phyloP scores from a whole-genome alignment of 768 basidiomycete species.

The Kwoniella shandongensis region DNA sequence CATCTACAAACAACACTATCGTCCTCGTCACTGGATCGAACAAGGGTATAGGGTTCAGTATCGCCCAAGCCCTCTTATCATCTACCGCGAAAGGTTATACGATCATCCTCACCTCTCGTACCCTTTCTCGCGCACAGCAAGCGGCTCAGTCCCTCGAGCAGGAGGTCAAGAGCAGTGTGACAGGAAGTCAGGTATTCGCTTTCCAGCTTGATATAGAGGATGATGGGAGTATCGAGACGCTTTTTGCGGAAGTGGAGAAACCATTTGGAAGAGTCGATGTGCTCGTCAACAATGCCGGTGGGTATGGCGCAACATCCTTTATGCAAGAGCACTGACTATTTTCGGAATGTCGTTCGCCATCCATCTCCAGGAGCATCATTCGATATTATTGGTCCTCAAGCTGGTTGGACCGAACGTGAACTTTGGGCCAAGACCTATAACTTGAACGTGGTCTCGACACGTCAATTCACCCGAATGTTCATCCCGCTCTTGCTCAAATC shows the following conservation, averaged over 20 bases:
- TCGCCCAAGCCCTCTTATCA: slow-evolving; percentile 24
- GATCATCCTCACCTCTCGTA: slow-evolving; percentile 24
- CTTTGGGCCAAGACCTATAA: slow-evolving; percentile 20
- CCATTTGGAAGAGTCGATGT: slow-evolving; percentile 23
- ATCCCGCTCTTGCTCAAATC: slow-evolving; percentile 28
- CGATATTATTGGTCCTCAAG: too few relatives aligned
- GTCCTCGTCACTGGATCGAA: slow-evolving; percentile 37
- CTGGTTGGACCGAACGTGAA: slow-evolving; percentile 5
- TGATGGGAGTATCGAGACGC: slow-evolving; percentile 17
- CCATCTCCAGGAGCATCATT: too few relatives aligned
- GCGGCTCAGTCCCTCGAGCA: too few relatives aligned
- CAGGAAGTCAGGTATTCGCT: slow-evolving; percentile 2
- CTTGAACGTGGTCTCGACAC: slow-evolving; percentile 31
- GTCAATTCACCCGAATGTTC: slow-evolving; percentile 27
- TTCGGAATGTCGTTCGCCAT: too few relatives aligned
- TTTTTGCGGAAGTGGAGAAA: slow-evolving; percentile 5
- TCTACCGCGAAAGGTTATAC: slow-evolving; percentile 2
- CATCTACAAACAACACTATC: slow-evolving; percentile 14
- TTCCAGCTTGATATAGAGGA: slow-evolving; percentile 17
- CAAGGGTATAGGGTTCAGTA: slow-evolving; percentile 30
- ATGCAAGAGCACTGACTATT: too few relatives aligned
- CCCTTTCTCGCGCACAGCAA: background rate
- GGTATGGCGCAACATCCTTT: too few relatives aligned
- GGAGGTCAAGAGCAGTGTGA: background rate
- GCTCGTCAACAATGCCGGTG: slow-evolving; percentile 31